A percentile compares a stretch with the other conserved stretches of the same genome.
Evolutionary conservation across 2,329 filamentous ascomycete genomes (phyloP).

Genomic region (Beauveria pseudobassiana): DNA sequence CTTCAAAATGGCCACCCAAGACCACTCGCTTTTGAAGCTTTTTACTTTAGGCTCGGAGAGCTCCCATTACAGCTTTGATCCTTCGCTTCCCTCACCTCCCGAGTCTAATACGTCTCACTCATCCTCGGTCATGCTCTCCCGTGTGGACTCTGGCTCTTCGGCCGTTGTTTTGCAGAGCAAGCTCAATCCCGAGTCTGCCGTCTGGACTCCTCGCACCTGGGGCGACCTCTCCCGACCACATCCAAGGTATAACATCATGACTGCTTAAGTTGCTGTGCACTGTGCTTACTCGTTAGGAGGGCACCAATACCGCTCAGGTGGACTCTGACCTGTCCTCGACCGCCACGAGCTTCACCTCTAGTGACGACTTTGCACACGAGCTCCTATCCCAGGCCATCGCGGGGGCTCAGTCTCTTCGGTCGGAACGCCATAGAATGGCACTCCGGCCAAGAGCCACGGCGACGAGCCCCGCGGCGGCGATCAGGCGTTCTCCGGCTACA

Average conservation of each 20-base stretch:
- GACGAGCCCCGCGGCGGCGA: not conserved
- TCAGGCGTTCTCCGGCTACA: not conserved
- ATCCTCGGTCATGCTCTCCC: not conserved
- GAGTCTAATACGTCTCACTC: not conserved
- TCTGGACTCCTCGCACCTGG: slow-evolving; percentile 6
- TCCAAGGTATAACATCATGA: not conserved
- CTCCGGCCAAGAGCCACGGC: slow-evolving; percentile 4
- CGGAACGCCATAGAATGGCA: slow-evolving; percentile 15
- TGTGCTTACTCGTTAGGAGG: not conserved
- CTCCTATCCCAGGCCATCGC: slow-evolving; percentile 2
- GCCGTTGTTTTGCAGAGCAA: not conserved
- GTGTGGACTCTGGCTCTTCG: not conserved
- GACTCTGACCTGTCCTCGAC: not conserved
- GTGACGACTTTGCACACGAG: not conserved
- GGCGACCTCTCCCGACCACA: not conserved
- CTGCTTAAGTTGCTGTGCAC: not conserved
- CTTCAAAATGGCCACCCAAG: not conserved
- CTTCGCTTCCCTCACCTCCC: not conserved
- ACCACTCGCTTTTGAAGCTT: not conserved
- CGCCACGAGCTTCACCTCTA: not conserved
- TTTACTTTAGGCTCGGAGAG: not conserved
- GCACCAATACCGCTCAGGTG: not conserved
- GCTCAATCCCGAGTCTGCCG: slow-evolving; percentile 8
- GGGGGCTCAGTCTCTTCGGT: slow-evolving; percentile 5
- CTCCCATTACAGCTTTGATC: not conserved